Evolutionary conservation across 164 flowering plant genomes (phyloP).

Genomic region (Tetracentron sinense): DNA sequence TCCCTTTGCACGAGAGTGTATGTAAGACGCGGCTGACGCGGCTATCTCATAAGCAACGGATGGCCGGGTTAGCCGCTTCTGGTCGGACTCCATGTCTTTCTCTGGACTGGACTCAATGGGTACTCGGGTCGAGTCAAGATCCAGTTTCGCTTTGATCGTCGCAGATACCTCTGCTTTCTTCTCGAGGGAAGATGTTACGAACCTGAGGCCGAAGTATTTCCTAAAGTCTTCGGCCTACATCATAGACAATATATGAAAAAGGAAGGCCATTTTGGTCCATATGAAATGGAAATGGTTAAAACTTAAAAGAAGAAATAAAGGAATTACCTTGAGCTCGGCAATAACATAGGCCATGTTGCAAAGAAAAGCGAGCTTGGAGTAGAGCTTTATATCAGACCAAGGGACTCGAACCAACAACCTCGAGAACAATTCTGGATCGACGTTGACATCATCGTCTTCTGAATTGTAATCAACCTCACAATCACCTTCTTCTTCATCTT

Average conservation of each 20-base stretch:
- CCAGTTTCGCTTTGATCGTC: conserved; percentile 43
- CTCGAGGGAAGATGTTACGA: conserved; percentile 80
- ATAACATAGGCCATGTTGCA: conserved; percentile 44
- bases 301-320: too few relatives aligned
- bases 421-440: conserved; percentile 29
- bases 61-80: conserved; percentile 32
- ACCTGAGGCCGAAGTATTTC: conserved; percentile 43
- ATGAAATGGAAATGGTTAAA: too few relatives aligned
- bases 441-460: conserved; percentile 11
- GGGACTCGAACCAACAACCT: conserved; percentile 27
- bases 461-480: conserved; percentile 25
- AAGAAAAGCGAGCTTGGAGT: conserved; percentile 36
- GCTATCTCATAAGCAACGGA: conserved; percentile 71
- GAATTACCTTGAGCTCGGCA: conserved; percentile 34
- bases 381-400: conserved; percentile 31
- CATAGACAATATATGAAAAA: too few relatives aligned
- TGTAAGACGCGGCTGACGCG: conserved; percentile 78
- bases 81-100: conserved; percentile 1
- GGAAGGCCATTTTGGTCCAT: too few relatives aligned
- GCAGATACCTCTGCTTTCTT: conserved; percentile 72
- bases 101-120: conserved; percentile 18
- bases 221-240: conserved; percentile 51
- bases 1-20: conserved; percentile 48
- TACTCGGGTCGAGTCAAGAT: conserved; percentile 34
- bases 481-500: conserved; percentile 14